Evolutionary conservation across 441 rosid genomes (phyloP).

Genomic region (Geranium incanum): DNA sequence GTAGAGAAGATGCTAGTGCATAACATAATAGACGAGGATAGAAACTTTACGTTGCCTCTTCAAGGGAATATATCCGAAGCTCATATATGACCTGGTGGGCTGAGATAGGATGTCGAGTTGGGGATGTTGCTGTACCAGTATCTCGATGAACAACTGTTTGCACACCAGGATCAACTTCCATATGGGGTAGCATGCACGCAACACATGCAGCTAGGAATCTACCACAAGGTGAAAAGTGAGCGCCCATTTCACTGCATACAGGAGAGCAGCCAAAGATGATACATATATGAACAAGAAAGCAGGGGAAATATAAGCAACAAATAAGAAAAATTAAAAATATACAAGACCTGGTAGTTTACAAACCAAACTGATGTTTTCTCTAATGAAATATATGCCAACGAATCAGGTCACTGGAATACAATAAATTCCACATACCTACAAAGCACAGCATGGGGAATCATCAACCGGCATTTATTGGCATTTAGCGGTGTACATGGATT

Average conservation of each 20-base stretch:
- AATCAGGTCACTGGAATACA: neutral
- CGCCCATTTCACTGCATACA: conserved; percentile 91
- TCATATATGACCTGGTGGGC: conserved; percentile 82
- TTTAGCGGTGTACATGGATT: conserved; percentile 46
- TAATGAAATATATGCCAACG: neutral
- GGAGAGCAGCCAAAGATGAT: conserved; percentile 14
- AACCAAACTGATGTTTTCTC: neutral
- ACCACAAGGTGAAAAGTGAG: conserved; percentile 95
- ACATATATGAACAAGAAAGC: conserved; percentile 12
- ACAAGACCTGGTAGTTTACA: neutral
- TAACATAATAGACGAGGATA: conserved; percentile 9
- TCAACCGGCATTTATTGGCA: conserved; percentile 49
- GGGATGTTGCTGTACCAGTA: conserved; percentile 62
- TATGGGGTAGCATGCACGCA: conserved; percentile 69
- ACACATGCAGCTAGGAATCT: conserved; percentile 87
- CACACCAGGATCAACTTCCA: conserved; percentile 60
- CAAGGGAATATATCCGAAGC: conserved; percentile 85
- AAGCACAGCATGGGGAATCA: conserved; percentile 85
- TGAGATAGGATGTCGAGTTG: conserved; percentile 75
- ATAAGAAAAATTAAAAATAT: neutral
- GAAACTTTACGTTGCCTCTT: conserved; percentile 71
- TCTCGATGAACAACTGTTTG: conserved; percentile 48
- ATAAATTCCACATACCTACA: conserved; percentile 48
- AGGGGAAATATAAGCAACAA: conserved; percentile 5
- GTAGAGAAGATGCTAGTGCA: conserved; percentile 6